A percentile compares a stretch with the other conserved stretches of the same genome.
phyloP scores from a whole-genome alignment of 139 green algal species.

The Picocystis salinarum region DNA sequence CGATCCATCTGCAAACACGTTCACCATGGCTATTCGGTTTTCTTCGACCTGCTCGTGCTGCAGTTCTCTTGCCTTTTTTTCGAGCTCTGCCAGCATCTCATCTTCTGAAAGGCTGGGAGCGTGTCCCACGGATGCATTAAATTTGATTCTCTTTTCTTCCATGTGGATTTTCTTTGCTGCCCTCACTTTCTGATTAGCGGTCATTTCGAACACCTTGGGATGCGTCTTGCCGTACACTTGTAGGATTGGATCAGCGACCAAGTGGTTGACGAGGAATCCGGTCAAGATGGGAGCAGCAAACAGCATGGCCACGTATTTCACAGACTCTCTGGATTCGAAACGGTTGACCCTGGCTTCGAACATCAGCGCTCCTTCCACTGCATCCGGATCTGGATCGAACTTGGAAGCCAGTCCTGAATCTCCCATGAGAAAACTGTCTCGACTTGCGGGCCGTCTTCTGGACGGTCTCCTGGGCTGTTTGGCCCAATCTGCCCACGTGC shows the following conservation, averaged over 20 bases:
- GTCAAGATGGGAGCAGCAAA: constrained; percentile 38
- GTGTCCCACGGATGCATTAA: constrained; percentile 57
- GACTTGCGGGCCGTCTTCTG: too few species aligned
- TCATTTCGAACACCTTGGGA: constrained; percentile 44
- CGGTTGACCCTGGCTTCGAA: constrained; percentile 60
- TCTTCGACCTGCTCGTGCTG: constrained; percentile 17
- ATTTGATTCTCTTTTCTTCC: constrained; percentile 55
- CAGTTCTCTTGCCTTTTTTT: constrained; percentile 13
- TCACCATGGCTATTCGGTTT: not conserved
- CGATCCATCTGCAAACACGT: not conserved
- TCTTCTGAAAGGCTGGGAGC: constrained; percentile 39
- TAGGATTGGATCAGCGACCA: constrained; percentile 47
- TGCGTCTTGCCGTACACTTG: constrained; percentile 30
- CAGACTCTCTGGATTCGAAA: constrained; percentile 41
- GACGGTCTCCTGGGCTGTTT: too few species aligned
- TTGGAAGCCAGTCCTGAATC: too few species aligned
- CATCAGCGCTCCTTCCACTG: constrained; percentile 20
- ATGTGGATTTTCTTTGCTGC: constrained; percentile 30
- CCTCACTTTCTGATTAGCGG: constrained; percentile 35
- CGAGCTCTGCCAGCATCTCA: constrained; percentile 36
- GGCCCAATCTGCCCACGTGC: too few species aligned
- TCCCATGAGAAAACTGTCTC: too few species aligned
- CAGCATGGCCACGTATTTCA: constrained; percentile 25
- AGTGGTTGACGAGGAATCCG: constrained; percentile 32
- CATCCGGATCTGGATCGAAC: too few species aligned